Evolutionary conservation across 2,329 filamentous ascomycete species (phyloP), one percentile per base, ranked within the genome.

Genomic region (Beauveria varroae): DNA sequence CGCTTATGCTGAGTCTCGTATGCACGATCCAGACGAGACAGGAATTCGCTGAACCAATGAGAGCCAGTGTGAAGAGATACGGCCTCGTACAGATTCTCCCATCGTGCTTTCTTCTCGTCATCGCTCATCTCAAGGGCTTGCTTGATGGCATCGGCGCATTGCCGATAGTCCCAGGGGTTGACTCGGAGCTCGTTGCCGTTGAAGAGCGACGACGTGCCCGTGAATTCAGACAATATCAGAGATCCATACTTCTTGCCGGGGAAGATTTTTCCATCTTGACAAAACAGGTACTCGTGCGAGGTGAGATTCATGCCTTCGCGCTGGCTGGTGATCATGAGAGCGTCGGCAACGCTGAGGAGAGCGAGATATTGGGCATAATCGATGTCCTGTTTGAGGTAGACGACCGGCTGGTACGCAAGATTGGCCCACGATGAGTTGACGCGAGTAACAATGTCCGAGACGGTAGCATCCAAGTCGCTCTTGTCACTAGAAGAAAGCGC

Each of bases 251-350:
- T 93, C 77, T 92, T 92, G 61, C 86, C 78, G 2, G 81, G 79
- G 64, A 84, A 76, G 57, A 82, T 80, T 66, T 84, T 84, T 46
- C 93, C 93, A 69, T 98, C 93, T 71, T 98, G 93, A 70, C 93
- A 97, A 66, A 91, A 90, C 40, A 97, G 83, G 70, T 92, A 98
- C 72, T 98, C 93, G 71, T 98, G 95, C 6, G 90, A 93, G 0
- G 93, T 97, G 61, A 98, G 76, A 71, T 97, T 98, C 95, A 98
- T 98, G 64, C 93, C 93, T 73, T 98, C 93, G 57, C 95, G 91
- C 68, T 98, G 86, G 71, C 91, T 96, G 2, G 93, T 96, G 69
- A 98, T 95, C 85, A 97, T 95, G 55, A 98, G 79, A 3, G 89
- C 90, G 75, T 98, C 93, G 2, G 93, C 95, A 57, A 96, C 88